These are phyloP conservation scores for Aspergillus terreus DNA, from an alignment of 2,329 filamentous ascomycete species.

Conservation along the genomic window DNA sequence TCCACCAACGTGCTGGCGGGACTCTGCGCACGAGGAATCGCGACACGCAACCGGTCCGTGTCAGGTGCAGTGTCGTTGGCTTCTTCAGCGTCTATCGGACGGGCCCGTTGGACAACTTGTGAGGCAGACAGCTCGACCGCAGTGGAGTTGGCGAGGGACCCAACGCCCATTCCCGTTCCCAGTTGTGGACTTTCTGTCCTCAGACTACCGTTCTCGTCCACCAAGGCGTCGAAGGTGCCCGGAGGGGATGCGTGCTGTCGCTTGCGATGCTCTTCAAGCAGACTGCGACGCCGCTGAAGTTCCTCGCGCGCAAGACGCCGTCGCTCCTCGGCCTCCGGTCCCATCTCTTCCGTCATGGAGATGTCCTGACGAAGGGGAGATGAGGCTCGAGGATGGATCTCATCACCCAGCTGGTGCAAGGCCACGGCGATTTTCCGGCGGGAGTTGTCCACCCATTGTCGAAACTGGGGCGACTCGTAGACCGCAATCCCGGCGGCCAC, in stretches of 20 bases:
- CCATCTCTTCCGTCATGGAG: constrained; percentile 46
- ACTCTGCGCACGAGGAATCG: constrained; percentile 34
- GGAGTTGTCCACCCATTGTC: constrained; percentile 60
- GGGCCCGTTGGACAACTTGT: constrained; percentile 24
- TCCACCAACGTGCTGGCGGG: constrained; percentile 42
- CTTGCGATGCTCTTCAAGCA: constrained; percentile 37
- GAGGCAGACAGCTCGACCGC: constrained; percentile 31
- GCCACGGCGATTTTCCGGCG: constrained; percentile 59
- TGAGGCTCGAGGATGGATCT: constrained; percentile 49
- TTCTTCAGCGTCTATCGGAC: constrained; percentile 10
- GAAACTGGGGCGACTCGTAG: constrained; percentile 61
- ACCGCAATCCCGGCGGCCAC: constrained; percentile 61
- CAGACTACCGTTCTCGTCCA: constrained; percentile 40
- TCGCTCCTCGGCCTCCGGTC: constrained; percentile 42
- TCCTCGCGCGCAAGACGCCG: constrained; percentile 44
- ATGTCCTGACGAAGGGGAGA: constrained; percentile 34
- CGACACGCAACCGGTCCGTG: constrained; percentile 22
- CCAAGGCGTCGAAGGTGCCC: constrained; percentile 42
- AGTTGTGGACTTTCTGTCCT: constrained; percentile 8
- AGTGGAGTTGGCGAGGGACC: constrained; percentile 31
- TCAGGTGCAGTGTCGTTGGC: constrained; percentile 10
- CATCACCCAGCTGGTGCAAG: constrained; percentile 57
- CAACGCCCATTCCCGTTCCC: constrained; percentile 5
- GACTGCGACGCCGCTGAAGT: constrained; percentile 39
- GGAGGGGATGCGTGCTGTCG: constrained; percentile 18